Evolutionary conservation across 2,329 filamentous ascomycete genomes (phyloP).

Genomic region (Hortaea werneckii): DNA sequence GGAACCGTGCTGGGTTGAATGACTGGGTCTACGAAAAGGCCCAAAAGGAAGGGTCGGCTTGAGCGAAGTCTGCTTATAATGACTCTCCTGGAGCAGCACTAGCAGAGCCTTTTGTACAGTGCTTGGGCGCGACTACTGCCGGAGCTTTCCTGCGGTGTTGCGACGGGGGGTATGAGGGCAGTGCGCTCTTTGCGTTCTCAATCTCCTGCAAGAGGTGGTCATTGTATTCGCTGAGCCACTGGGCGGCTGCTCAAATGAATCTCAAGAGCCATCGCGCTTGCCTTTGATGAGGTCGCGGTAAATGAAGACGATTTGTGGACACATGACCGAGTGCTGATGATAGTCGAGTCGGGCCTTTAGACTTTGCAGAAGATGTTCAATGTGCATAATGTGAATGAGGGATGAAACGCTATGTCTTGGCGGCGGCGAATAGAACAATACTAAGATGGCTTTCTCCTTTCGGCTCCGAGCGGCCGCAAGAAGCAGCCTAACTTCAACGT

Average conservation of each 20-base stretch:
- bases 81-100: too few relatives aligned
- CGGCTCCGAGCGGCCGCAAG: conserved; percentile 1
- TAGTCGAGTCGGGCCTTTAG: background rate
- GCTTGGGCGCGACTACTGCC: too few relatives aligned
- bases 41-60: conserved; percentile 37
- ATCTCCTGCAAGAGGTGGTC: too few relatives aligned
- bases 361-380: background rate
- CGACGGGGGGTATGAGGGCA: too few relatives aligned
- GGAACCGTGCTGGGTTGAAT: conserved; percentile 79
- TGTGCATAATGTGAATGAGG: background rate
- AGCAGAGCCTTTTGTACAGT: too few relatives aligned
- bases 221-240: too few relatives aligned
- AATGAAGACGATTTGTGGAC: conserved; percentile 18
- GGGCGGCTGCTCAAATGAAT: background rate
- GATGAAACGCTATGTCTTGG: background rate
- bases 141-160: too few relatives aligned
- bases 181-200: too few relatives aligned
- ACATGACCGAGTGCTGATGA: conserved; percentile 13
- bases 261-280: conserved; percentile 12
- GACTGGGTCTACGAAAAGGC: conserved; percentile 93
- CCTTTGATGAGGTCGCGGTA: conserved; percentile 19
- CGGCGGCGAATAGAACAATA: conserved; percentile 21
- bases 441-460: conserved; percentile 17
- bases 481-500: conserved; percentile 2
- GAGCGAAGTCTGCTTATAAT: conserved; percentile 6